These are phyloP conservation scores for Nothophaeocryptopus gaeumannii DNA, from an alignment of 2,329 filamentous ascomycete genomes.

Conservation along the genomic window DNA sequence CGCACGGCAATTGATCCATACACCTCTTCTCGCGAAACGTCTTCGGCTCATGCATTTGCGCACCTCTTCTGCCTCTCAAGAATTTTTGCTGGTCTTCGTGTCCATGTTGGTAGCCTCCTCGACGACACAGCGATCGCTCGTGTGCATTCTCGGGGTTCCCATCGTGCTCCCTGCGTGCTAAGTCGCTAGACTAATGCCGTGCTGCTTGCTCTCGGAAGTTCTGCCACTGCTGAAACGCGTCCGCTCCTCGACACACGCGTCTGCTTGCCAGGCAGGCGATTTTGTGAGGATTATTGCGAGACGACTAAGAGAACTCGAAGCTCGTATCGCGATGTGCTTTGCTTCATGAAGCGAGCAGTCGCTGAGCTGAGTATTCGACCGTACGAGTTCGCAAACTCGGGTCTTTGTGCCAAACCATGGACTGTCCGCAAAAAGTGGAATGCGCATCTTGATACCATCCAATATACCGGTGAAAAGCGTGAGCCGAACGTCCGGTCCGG, in stretches of 20 bases:
- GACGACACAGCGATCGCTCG: too few species aligned
- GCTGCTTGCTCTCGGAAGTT: slow-evolving; percentile 23
- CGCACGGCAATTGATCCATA: background rate
- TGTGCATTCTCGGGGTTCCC: background rate
- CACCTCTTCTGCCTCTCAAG: too few species aligned
- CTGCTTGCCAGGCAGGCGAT: slow-evolving; percentile 32
- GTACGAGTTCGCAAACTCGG: slow-evolving; percentile 6
- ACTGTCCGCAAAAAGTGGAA: slow-evolving; percentile 6
- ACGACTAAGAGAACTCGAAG: slow-evolving; percentile 9
- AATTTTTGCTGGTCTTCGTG: too few species aligned
- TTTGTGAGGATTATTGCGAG: slow-evolving; percentile 20
- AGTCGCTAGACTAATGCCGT: background rate
- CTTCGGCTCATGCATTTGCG: too few species aligned
- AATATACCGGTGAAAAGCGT: slow-evolving; percentile 30
- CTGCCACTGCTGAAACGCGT: slow-evolving; percentile 16
- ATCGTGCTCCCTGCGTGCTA: background rate
- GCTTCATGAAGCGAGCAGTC: slow-evolving; percentile 21
- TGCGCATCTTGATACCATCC: slow-evolving; percentile 23
- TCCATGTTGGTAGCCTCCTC: too few species aligned
- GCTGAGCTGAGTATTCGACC: slow-evolving; percentile 9
- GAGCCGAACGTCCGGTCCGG: slow-evolving; percentile 55
- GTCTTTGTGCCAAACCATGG: slow-evolving; percentile 12
- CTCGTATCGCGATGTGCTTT: slow-evolving; percentile 9
- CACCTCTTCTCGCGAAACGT: too few species aligned
- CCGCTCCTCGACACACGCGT: slow-evolving; percentile 25